Evolutionary conservation across 1,284 basidiomycete species (phyloP).

Genomic region (Cryptococcus hybrid): DNA sequence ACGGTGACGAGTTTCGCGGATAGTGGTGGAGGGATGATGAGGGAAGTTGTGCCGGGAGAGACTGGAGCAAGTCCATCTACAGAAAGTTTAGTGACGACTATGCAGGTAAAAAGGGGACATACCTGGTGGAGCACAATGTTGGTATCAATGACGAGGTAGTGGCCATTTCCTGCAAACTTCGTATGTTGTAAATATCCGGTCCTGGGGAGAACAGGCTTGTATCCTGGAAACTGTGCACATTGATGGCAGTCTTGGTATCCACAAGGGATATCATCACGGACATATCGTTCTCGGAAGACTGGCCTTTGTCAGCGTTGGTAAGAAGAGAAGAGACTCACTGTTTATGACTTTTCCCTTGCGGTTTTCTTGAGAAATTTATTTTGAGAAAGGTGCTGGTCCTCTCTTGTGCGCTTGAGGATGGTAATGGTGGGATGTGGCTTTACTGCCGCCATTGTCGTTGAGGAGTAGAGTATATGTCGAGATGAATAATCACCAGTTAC

Average conservation of each 20-base stretch:
- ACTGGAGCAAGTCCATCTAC: slow-evolving; percentile 89
- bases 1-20: slow-evolving; percentile 97
- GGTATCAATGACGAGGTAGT: slow-evolving; percentile 90
- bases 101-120: slow-evolving; percentile 22
- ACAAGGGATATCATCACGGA: slow-evolving; percentile 88
- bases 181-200: slow-evolving; percentile 57
- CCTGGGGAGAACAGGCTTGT: slow-evolving; percentile 53
- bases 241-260: slow-evolving; percentile 70
- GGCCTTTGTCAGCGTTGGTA: neutral
- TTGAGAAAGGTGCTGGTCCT: slow-evolving; percentile 73
- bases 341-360: no score
- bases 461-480: no score
- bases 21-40: slow-evolving; percentile 93
- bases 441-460: no score
- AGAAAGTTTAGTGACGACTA: no score
- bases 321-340: neutral
- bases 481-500: no score
- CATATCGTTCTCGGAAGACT: slow-evolving; percentile 93
- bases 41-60: slow-evolving; percentile 65
- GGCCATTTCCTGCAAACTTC: slow-evolving; percentile 52
- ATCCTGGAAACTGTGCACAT: slow-evolving; percentile 55
- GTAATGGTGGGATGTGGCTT: slow-evolving; percentile 56
- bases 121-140: slow-evolving; percentile 94
- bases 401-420: slow-evolving; percentile 69
- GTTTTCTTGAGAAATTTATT: slow-evolving; percentile 87